A percentile compares a stretch with the other conserved stretches of the same genome.
Conservation (phyloP, 1,139 yeast species). For the Saccharomycopsis hybrid region DNA sequence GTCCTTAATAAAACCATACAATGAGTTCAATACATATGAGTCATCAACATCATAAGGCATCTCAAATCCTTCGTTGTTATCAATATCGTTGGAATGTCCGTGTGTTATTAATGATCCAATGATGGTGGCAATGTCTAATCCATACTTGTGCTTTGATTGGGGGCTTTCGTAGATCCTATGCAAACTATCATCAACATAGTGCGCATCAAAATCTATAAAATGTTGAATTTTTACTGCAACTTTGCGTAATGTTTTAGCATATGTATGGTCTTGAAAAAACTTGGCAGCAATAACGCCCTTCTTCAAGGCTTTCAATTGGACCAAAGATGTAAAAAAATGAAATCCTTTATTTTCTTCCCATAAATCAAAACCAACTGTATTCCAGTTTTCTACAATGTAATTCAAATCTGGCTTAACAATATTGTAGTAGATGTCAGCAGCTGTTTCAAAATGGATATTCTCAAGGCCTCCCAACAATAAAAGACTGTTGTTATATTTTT, state of each 20-base stretch:
- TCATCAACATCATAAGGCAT: slow-evolving; percentile 60
- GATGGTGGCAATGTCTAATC: slow-evolving; percentile 75
- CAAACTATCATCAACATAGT: slow-evolving; percentile 37
- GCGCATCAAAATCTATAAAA: slow-evolving; percentile 35
- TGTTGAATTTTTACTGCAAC: slow-evolving; percentile 1
- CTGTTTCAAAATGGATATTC: slow-evolving; percentile 27
- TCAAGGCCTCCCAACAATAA: slow-evolving; percentile 26
- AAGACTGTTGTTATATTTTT: slow-evolving; percentile 27
- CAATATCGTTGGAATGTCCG: slow-evolving; percentile 35
- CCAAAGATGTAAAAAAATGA: slow-evolving; percentile 75
- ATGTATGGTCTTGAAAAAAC: slow-evolving; percentile 32
- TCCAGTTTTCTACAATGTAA: slow-evolving; percentile 63
- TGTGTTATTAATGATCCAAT: slow-evolving; percentile 66
- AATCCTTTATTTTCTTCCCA: slow-evolving; percentile 83
- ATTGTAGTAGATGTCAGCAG: slow-evolving; percentile 37
- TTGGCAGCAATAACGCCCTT: slow-evolving; percentile 48
- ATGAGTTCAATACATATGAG: slow-evolving; percentile 49
- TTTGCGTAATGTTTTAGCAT: slow-evolving; percentile 21
- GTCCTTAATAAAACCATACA: slow-evolving; percentile 50
- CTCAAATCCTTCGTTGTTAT: slow-evolving; percentile 24
- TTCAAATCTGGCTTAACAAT: slow-evolving; percentile 66
- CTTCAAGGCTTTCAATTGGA: slow-evolving; percentile 63
- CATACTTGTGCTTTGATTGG: slow-evolving; percentile 45
- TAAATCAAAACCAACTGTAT: slow-evolving; percentile 62
- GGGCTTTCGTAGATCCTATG: slow-evolving; percentile 72